These are phyloP conservation scores for Ceratocystis colombiana DNA, from an alignment of 2,329 filamentous ascomycete species.

Conservation along the genomic window DNA sequence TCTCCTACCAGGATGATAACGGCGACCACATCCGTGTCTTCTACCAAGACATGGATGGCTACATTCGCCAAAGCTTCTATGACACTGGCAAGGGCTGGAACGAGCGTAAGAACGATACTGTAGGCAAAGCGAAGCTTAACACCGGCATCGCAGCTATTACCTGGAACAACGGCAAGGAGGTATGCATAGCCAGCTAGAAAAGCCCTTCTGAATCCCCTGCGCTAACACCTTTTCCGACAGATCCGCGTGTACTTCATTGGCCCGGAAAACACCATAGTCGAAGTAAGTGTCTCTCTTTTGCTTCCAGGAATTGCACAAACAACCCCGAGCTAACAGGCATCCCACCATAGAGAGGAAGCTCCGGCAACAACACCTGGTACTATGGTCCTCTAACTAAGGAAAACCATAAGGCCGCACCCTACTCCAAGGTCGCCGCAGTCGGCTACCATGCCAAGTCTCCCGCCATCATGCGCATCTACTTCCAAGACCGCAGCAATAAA, in stretches of 20 bases:
- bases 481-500: slow-evolving; percentile 25
- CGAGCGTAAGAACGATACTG: slow-evolving; percentile 22
- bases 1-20: slow-evolving; percentile 25
- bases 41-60: slow-evolving; percentile 26
- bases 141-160: slow-evolving; percentile 25
- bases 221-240: not conserved
- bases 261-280: slow-evolving; percentile 24
- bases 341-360: slow-evolving; percentile 19
- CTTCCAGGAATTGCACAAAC: not conserved
- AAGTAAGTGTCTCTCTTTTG: slow-evolving; percentile 9
- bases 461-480: slow-evolving; percentile 24
- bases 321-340: not conserved
- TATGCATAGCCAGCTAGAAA: not conserved
- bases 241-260: slow-evolving; percentile 25
- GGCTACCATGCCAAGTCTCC: slow-evolving; percentile 24
- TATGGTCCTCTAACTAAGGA: slow-evolving; percentile 22
- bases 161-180: slow-evolving; percentile 26
- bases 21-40: slow-evolving; percentile 25
- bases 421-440: slow-evolving; percentile 25
- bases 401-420: slow-evolving; percentile 20
- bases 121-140: slow-evolving; percentile 25
- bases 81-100: slow-evolving; percentile 26
- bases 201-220: not conserved
- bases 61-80: slow-evolving; percentile 25
- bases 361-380: slow-evolving; percentile 25